Base-by-base conservation (phyloP, 495 filamentous ascomycete species). In the Letharia lupina region DNA sequence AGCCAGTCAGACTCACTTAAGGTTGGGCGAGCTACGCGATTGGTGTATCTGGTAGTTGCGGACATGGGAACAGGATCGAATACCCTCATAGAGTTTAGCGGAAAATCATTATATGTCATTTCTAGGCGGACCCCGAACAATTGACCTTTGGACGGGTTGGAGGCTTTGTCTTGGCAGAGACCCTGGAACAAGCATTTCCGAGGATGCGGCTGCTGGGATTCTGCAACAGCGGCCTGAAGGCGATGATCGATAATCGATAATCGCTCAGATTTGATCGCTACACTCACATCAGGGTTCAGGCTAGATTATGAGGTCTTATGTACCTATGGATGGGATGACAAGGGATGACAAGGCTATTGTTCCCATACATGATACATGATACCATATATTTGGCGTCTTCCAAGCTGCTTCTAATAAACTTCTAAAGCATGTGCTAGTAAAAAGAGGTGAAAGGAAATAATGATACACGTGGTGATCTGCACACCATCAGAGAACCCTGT, bases 141-240 rank as follows among this genome's bases (percentile, higher is more conserved):
- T 47, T 64, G 41, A 64, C 37, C 15, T 47, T 18, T 52, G 48
- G 23, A 31, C 8, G 20, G 28, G 41, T 59, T 65, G 63, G 50
- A 42, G 63, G 63, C 54, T 47, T 60, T 39, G 54, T 37, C 54
- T 57, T 60, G 45, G 63, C 63, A n/a, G 10, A 40, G 42, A n/a
- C 40, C 56, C 52, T 45, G 40, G 13, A 39, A 45, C 12, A 37
- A 63, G 50, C 47, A 67, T 67, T 67, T 67, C 65, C 65, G 60
- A 62, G 65, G 65, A 67, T 60, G 35, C 60, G 61, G 65, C 37
- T 63, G 18, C 39, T 40, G 64, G 47, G 52, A 63, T 56, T 39
- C 57, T 15, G 31, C 33, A 39, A 41, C 28, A 50, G 28, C 16
- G n/a, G 40, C 60, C 31, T n/a, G n/a, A n/a, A n/a, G n/a, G n/a